These are phyloP conservation scores for Curvularia eragrostidis DNA, from an alignment of 2,329 filamentous ascomycete species.

Conservation along the genomic window DNA sequence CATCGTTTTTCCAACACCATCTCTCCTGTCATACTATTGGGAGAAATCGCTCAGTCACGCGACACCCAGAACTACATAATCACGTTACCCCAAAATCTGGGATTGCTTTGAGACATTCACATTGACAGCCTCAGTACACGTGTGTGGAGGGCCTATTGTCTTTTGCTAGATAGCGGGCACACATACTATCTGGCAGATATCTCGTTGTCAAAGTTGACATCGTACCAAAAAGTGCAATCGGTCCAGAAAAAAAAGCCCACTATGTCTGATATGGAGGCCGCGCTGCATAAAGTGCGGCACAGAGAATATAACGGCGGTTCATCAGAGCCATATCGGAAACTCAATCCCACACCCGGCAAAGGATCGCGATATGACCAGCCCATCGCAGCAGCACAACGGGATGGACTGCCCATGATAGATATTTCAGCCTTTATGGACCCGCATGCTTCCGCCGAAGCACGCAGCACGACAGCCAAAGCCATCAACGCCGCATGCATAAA, in stretches of 20 bases:
- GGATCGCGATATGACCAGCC: conserved; percentile 21
- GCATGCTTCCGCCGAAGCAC: conserved; percentile 18
- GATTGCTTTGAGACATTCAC: background rate
- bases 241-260: background rate
- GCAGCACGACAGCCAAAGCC: conserved; percentile 37
- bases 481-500: conserved; percentile 48
- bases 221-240: background rate
- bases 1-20: background rate
- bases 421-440: conserved; percentile 49
- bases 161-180: background rate
- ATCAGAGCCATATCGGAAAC: background rate
- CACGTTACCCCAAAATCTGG: no score
- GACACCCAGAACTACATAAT: background rate
- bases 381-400: conserved; percentile 22
- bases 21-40: background rate
- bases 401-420: conserved; percentile 51
- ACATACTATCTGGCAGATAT: background rate
- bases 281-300: conserved; percentile 16
- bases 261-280: conserved; percentile 27
- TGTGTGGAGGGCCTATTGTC: background rate
- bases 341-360: conserved; percentile 32
- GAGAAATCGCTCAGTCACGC: background rate
- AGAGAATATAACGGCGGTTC: conserved; percentile 7
- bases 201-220: background rate
- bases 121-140: background rate